A percentile compares a stretch with the other conserved stretches of the same genome.
Conservation (phyloP, 345 rosid species). For the Corymbia maculata region DNA sequence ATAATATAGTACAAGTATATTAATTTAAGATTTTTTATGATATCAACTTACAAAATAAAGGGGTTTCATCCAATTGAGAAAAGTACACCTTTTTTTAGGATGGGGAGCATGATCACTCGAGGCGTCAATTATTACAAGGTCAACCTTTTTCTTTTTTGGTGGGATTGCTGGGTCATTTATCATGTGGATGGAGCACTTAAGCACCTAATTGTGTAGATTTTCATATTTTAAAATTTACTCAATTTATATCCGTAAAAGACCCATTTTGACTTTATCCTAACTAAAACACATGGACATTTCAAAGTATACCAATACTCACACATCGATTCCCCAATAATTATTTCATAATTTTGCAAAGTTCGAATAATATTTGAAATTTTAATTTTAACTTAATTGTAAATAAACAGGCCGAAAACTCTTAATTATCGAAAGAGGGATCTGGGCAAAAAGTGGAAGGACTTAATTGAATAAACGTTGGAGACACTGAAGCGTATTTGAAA, state of each 20-base stretch:
- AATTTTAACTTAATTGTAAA: rapidly evolving
- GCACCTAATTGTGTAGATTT: background rate
- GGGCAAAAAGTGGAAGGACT: background rate
- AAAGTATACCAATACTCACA: background rate
- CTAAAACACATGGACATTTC: background rate
- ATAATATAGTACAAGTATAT: background rate
- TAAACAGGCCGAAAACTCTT: background rate
- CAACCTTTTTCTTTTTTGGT: background rate
- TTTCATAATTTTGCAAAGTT: background rate
- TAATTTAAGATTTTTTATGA: background rate
- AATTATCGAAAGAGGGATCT: background rate
- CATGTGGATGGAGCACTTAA: background rate
- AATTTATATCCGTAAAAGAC: background rate
- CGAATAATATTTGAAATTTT: background rate
- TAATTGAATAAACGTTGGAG: background rate
- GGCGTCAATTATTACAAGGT: background rate
- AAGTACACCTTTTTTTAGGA: background rate
- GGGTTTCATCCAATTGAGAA: background rate
- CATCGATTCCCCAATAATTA: background rate
- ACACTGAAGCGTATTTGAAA: background rate
- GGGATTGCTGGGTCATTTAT: background rate
- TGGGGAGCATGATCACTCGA: background rate
- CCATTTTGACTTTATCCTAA: background rate
- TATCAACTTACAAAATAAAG: background rate
- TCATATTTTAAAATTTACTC: background rate